Conservation (phyloP, 352 stramenopile species). For the Phytophthora uliginosa region DNA sequence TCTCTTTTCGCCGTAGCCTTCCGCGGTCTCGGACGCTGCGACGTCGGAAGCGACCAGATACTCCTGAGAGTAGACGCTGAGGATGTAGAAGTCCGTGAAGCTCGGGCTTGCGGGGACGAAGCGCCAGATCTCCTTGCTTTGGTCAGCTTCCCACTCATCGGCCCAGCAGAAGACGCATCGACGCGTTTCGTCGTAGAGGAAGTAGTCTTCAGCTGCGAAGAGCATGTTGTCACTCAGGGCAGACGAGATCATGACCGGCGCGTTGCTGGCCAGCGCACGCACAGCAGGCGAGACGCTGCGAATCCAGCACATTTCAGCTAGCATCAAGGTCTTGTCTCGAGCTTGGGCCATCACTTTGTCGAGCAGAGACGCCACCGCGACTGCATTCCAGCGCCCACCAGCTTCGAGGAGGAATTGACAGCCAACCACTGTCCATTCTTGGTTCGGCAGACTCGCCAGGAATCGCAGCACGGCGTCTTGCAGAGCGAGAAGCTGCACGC, state of each 20-base stretch:
- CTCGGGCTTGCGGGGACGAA: conserved; percentile 24
- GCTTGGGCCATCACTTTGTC: conserved; percentile 37
- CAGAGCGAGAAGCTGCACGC: conserved; percentile 23
- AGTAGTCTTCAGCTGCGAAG: conserved; percentile 35
- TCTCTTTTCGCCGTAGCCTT: conserved; percentile 22
- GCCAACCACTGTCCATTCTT: conserved; percentile 29
- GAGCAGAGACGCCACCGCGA: conserved; percentile 29
- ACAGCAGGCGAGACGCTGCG: conserved; percentile 37
- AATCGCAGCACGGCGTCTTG: conserved; percentile 24
- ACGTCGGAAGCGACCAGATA: conserved; percentile 29
- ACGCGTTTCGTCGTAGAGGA: conserved; percentile 44
- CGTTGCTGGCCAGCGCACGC: conserved; percentile 44
- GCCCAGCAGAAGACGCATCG: conserved; percentile 56
- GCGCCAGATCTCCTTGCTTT: conserved; percentile 49
- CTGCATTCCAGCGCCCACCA: conserved; percentile 27
- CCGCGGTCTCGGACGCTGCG: conserved; percentile 11
- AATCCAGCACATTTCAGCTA: conserved; percentile 34
- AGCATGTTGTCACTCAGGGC: conserved; percentile 30
- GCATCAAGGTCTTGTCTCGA: conserved; percentile 21
- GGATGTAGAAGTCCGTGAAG: conserved; percentile 36
- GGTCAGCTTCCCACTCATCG: conserved; percentile 37
- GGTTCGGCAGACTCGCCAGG: conserved; percentile 23
- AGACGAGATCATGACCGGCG: conserved; percentile 36
- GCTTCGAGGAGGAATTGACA: conserved; percentile 29
- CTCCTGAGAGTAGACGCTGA: conserved; percentile 28